Evolutionary conservation across 169 alveolate species (phyloP), one percentile per base, ranked within the genome.

Genomic region (Eimeria necatrix): DNA sequence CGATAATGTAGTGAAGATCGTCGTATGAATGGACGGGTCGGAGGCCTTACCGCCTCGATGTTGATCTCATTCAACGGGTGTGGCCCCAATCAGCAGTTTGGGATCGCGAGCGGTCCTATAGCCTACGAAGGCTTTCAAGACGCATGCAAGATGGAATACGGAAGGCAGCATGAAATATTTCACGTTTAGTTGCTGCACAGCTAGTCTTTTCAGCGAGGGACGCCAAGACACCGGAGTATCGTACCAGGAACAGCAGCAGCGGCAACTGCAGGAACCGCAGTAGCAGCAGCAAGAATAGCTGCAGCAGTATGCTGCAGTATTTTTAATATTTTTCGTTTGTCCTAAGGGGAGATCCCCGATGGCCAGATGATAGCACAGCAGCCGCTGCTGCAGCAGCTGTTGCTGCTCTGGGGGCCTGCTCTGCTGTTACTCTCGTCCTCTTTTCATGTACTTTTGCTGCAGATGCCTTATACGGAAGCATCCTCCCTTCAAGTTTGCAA

Each of bases 381-480:
- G 92, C 92, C 64, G 92, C 76, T 85, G 92, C 92, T 59, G 64
- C 61, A 60, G 92, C 92, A 60, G 64, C 80, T 71, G 90, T 51
- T 53, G 90, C 90, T 22, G 73, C 51, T 41, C 51, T 49, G 8
- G 70, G 51, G 32, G 53, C 26, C 18, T 68, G 32, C 24, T 14
- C 48, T 56, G 81, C 80, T 59, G 51, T 64, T 60, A 60, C 70
- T 85, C 20, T 1, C 12, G 24, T 26, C 49, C 14, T 85, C 60
- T 20, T 60, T 85, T 56, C 1, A n/a, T 59, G 6, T 60, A 78
- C 61, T 61, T 59, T 4, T 18, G 26, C 61, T 60, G 59, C 41
- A 59, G 68, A n/a, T 52, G 81, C 92, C 68, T 60, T 59, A 41
- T 26, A n/a, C 61, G 32, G 80, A 41, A 60, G 70, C 92, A 22